Percentiles rank a stretch among this genome's conserved stretches.
These are phyloP conservation scores for Camellia oleifera DNA, from an alignment of 179 eudicot species.

Conservation along the genomic window DNA sequence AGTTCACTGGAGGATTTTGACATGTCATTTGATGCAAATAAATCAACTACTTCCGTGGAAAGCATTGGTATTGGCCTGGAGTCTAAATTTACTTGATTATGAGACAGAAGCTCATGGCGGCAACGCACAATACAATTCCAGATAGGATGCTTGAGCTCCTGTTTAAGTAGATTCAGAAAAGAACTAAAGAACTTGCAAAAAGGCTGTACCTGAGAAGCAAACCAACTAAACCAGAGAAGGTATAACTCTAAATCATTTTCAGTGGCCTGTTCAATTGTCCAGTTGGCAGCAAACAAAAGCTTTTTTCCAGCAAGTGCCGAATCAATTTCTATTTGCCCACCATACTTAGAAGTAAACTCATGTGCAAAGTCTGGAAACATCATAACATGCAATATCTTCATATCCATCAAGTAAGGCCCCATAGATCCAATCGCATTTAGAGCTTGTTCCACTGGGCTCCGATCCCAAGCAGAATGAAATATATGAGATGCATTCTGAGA, in stretches of 20 bases:
- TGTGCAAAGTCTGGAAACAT: slow-evolving; percentile 42
- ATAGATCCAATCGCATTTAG: slow-evolving; percentile 19
- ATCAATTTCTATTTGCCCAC: slow-evolving; percentile 27
- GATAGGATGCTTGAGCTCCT: slow-evolving; percentile 71
- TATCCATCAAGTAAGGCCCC: slow-evolving; percentile 44
- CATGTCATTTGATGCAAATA: slow-evolving; percentile 25
- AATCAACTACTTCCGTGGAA: slow-evolving; percentile 52
- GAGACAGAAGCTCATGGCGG: slow-evolving; percentile 45
- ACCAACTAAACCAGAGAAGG: slow-evolving; percentile 70
- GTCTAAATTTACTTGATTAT: slow-evolving; percentile 28
- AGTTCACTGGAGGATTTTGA: slow-evolving; percentile 27
- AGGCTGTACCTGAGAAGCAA: slow-evolving; percentile 55
- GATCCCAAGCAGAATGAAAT: slow-evolving; percentile 25
- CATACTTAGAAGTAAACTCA: slow-evolving; percentile 19
- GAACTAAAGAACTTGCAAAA: slow-evolving; percentile 50
- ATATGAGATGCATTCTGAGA: slow-evolving; percentile 43
- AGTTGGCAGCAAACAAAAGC: slow-evolving; percentile 74
- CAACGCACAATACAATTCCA: slow-evolving; percentile 53
- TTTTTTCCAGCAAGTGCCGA: slow-evolving; percentile 31
- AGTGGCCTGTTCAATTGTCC: slow-evolving; percentile 84
- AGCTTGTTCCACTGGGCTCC: slow-evolving; percentile 19
- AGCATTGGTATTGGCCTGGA: slow-evolving; percentile 56
- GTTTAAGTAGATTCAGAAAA: slow-evolving; percentile 36
- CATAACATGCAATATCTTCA: slow-evolving; percentile 35
- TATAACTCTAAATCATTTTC: slow-evolving; percentile 54